Evolutionary conservation across 2,329 filamentous ascomycete genomes (phyloP).

Genomic region (Lomentospora prolificans): DNA sequence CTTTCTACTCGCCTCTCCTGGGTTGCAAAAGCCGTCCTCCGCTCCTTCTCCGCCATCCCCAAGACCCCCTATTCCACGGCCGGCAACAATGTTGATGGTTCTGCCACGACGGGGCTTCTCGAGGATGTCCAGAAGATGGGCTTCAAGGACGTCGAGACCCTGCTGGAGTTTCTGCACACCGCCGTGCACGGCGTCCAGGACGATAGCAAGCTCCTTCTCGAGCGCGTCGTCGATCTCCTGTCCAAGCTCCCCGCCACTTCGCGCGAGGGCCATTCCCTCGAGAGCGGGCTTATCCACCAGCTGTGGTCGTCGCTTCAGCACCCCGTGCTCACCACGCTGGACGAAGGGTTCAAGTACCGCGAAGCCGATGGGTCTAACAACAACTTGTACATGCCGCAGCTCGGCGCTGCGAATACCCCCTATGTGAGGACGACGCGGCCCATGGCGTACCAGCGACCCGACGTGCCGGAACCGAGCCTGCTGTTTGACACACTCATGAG

Average conservation of each 20-base stretch:
- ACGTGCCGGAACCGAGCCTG: constrained; percentile 13
- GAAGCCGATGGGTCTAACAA: constrained; percentile 14
- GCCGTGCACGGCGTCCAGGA: constrained; percentile 10
- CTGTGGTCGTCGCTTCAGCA: constrained; percentile 14
- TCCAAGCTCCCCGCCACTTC: constrained; percentile 12
- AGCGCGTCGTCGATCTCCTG: constrained; percentile 13
- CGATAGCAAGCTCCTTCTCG: constrained; percentile 13
- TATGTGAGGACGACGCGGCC: constrained; percentile 13
- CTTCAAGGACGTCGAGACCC: constrained; percentile 14
- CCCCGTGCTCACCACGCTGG: constrained; percentile 12
- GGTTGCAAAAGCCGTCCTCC: neutral
- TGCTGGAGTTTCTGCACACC: constrained; percentile 11
- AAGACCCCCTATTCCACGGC: neutral
- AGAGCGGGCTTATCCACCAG: constrained; percentile 13
- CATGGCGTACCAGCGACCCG: constrained; percentile 11
- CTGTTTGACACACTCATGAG: constrained; percentile 15
- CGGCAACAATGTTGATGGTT: constrained; percentile 1
- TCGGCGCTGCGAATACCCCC: constrained; percentile 13
- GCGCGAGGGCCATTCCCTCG: constrained; percentile 11
- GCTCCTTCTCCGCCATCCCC: constrained; percentile 2
- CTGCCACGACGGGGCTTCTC: constrained; percentile 10
- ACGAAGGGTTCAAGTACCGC: constrained; percentile 13
- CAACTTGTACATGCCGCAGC: constrained; percentile 10
- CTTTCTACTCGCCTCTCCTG: neutral
- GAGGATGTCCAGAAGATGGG: constrained; percentile 13